These are phyloP conservation scores for Tylopilus cervinicoccineus DNA, from an alignment of 768 basidiomycete genomes.

Conservation along the genomic window DNA sequence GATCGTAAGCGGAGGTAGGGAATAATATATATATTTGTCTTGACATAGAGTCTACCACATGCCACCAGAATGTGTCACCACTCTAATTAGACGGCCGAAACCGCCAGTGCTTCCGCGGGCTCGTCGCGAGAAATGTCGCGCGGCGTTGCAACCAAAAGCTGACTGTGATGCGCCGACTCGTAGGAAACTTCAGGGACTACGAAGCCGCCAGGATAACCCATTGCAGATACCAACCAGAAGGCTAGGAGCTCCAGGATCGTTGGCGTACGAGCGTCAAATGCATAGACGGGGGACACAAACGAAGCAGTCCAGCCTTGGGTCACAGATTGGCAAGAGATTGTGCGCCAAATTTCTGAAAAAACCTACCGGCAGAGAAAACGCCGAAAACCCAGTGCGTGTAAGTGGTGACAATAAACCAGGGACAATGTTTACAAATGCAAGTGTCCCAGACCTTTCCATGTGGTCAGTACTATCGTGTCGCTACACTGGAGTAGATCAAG, in stretches of 20 bases:
- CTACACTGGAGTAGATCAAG: background rate
- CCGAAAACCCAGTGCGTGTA: conserved; percentile 44
- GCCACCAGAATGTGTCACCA: background rate
- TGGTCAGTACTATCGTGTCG: conserved; percentile 5
- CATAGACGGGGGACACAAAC: conserved; percentile 46
- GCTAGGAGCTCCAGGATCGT: conserved; percentile 48
- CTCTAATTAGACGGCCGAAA: conserved; percentile 11
- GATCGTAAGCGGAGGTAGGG: no score
- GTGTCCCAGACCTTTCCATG: conserved; percentile 36
- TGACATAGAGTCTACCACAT: no score
- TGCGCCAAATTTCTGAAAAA: background rate
- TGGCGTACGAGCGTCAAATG: conserved; percentile 38
- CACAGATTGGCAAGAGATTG: background rate
- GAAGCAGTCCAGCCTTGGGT: conserved; percentile 49
- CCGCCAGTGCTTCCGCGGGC: conserved; percentile 18
- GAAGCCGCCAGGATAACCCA: conserved; percentile 35
- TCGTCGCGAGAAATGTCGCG: conserved; percentile 23
- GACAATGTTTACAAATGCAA: conserved; percentile 33
- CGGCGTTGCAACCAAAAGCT: conserved; percentile 25
- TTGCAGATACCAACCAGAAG: conserved; percentile 56
- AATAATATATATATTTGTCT: no score
- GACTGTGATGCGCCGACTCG: conserved; percentile 19
- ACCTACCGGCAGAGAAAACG: conserved; percentile 36
- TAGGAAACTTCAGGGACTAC: conserved; percentile 22
- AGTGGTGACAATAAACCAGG: conserved; percentile 40